phyloP scores from a whole-genome alignment of 75 land plant species.

The Sequoia sempervirens region DNA sequence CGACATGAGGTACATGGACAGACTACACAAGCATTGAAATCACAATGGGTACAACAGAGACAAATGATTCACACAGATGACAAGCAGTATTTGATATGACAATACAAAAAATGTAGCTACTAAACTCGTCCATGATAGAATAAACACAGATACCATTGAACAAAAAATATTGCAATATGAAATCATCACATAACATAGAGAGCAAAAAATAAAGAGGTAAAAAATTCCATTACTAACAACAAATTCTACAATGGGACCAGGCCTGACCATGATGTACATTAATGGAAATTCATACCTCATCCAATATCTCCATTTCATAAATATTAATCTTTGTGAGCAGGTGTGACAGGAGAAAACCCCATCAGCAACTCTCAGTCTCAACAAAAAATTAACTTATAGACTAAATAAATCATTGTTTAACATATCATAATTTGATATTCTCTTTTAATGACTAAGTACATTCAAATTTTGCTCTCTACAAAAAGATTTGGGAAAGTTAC shows the following conservation, averaged over 20 bases:
- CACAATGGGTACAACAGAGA: background rate
- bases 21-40: background rate
- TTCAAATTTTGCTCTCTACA: background rate
- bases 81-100: background rate
- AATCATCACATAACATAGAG: background rate
- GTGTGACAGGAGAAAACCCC: background rate
- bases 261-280: background rate
- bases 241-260: background rate
- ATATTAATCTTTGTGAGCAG: background rate
- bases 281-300: background rate
- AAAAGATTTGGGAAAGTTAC: constrained; percentile 28
- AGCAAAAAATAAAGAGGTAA: background rate
- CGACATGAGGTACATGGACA: background rate
- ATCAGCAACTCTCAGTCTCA: background rate
- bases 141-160: background rate
- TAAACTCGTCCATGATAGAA: background rate
- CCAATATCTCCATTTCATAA: background rate
- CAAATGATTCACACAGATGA: background rate
- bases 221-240: background rate
- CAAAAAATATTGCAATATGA: background rate
- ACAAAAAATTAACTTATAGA: background rate
- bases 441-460: background rate
- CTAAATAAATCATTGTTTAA: background rate
- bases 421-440: background rate
- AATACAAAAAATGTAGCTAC: background rate